Percentiles rank a stretch among this genome's conserved stretches.
Conservation (phyloP, 768 basidiomycete species). For the Boletus bicolor region DNA sequence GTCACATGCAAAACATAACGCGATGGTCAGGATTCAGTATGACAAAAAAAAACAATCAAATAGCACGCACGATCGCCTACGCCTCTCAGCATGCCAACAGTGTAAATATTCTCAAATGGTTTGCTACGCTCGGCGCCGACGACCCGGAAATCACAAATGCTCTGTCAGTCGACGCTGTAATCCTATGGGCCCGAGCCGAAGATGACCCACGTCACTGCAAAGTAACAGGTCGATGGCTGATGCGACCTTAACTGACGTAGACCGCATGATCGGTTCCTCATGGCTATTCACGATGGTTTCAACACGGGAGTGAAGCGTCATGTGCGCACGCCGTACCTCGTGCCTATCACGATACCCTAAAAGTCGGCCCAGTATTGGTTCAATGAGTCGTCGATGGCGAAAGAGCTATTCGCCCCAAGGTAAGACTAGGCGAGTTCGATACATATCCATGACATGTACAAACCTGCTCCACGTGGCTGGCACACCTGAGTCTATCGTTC, state of each 20-base stretch:
- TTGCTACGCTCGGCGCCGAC: neutral
- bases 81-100: constrained; percentile 45
- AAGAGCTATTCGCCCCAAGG: constrained; percentile 30
- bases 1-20: neutral
- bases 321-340: constrained; percentile 32
- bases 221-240: neutral
- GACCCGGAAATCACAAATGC: neutral
- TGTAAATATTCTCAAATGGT: constrained; percentile 57
- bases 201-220: constrained; percentile 51
- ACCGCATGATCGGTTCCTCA: constrained; percentile 74
- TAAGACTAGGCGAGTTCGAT: neutral
- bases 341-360: constrained; percentile 58
- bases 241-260: neutral
- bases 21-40: neutral
- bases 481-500: neutral
- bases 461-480: constrained; percentile 21
- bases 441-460: neutral
- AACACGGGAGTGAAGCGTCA: neutral
- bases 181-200: constrained; percentile 12
- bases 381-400: constrained; percentile 49
- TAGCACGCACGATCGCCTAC: neutral
- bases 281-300: constrained; percentile 37
- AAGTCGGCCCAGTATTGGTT: constrained; percentile 63
- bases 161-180: neutral
- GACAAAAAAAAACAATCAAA: neutral